These are phyloP conservation scores for Curvularia hawaiiensis DNA, from an alignment of 2,329 filamentous ascomycete genomes.

Conservation along the genomic window DNA sequence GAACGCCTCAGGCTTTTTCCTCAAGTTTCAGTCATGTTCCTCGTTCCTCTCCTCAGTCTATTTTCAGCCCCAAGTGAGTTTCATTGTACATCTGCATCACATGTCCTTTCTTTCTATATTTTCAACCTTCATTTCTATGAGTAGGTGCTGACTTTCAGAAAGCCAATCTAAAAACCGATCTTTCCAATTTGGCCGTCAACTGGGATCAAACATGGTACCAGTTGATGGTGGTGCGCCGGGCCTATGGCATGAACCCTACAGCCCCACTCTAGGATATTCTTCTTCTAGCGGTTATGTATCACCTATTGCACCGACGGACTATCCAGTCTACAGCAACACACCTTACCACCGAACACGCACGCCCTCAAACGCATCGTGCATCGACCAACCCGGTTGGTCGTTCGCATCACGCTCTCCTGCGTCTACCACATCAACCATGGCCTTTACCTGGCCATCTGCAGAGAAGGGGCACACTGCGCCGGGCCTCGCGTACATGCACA, in stretches of 20 bases:
- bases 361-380: constrained; percentile 45
- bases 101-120: constrained; percentile 8
- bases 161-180: constrained; percentile 29
- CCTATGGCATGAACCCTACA: constrained; percentile 37
- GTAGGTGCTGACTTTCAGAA: constrained; percentile 2
- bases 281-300: constrained; percentile 44
- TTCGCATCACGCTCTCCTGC: constrained; percentile 43
- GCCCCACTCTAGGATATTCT: constrained; percentile 39
- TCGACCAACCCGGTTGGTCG: constrained; percentile 35
- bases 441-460: constrained; percentile 36
- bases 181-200: constrained; percentile 15
- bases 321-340: constrained; percentile 35
- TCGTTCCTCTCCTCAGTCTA: constrained; percentile 38
- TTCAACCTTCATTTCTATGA: background rate
- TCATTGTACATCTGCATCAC: constrained; percentile 29
- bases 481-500: constrained; percentile 29
- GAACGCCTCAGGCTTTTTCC: constrained; percentile 39
- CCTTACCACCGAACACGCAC: constrained; percentile 44
- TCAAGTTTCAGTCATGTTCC: constrained; percentile 35
- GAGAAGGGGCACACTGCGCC: constrained; percentile 38
- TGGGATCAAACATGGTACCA: constrained; percentile 24
- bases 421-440: constrained; percentile 42
- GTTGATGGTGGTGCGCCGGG: constrained; percentile 24
- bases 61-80: constrained; percentile 45
- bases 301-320: constrained; percentile 34